Evolutionary conservation across 2,329 filamentous ascomycete species (phyloP).

Genomic region (Rhinocladiella mackenziei): DNA sequence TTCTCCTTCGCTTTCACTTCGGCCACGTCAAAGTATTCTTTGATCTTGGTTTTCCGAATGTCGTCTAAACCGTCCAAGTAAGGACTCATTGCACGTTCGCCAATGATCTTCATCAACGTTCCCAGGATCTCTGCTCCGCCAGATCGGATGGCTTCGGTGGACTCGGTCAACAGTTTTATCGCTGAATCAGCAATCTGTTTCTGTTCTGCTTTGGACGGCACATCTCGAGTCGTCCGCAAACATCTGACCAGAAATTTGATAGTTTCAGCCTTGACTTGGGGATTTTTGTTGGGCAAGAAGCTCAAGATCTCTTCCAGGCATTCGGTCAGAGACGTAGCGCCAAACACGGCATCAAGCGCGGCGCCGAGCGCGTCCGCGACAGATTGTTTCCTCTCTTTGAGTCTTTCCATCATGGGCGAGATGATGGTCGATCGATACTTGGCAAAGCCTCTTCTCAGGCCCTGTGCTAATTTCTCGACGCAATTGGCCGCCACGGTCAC

Average conservation of each 20-base stretch:
- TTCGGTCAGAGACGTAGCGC: constrained; percentile 68
- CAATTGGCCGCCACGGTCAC: constrained; percentile 91
- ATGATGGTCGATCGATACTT: constrained; percentile 80
- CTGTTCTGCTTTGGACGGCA: constrained; percentile 79
- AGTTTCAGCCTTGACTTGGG: constrained; percentile 92
- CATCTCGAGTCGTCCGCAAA: constrained; percentile 74
- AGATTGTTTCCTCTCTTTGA: constrained; percentile 94
- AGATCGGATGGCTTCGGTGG: constrained; percentile 76
- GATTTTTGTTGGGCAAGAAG: constrained; percentile 89
- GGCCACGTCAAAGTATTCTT: constrained; percentile 79
- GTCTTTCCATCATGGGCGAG: constrained; percentile 84
- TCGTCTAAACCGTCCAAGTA: constrained; percentile 91
- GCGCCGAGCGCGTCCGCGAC: constrained; percentile 84
- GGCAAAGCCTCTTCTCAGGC: constrained; percentile 69
- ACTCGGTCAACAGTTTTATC: constrained; percentile 87
- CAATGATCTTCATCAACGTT: constrained; percentile 97
- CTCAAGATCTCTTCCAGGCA: constrained; percentile 87
- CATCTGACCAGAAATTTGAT: constrained; percentile 90
- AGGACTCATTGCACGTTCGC: constrained; percentile 89
- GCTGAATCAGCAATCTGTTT: constrained; percentile 79
- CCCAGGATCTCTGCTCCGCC: constrained; percentile 89
- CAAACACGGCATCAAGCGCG: constrained; percentile 70
- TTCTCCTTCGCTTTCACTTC: constrained; percentile 88
- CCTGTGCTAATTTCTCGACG: constrained; percentile 82
- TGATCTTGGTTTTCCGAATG: constrained; percentile 91